Evolutionary conservation across 768 basidiomycete genomes (phyloP).

Genomic region (Lentinus brumalis): DNA sequence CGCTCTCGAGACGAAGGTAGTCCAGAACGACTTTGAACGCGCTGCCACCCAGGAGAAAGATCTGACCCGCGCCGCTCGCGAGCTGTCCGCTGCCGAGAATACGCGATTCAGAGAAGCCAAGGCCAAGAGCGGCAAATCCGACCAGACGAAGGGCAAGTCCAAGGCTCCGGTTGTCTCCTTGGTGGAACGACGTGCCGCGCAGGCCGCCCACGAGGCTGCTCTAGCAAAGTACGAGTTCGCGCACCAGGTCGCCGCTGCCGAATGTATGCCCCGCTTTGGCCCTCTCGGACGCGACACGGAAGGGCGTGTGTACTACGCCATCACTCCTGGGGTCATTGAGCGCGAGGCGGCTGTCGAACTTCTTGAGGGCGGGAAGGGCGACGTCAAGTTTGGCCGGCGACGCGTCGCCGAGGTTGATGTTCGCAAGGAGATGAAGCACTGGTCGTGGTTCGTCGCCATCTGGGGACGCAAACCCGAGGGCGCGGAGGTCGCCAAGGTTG

Average conservation of each 20-base stretch:
- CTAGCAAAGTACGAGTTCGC: constrained; percentile 56
- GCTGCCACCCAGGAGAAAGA: constrained; percentile 61
- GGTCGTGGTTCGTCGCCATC: constrained; percentile 80
- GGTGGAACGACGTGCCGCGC: constrained; percentile 20
- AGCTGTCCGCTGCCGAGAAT: constrained; percentile 56
- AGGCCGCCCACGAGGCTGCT: constrained; percentile 50
- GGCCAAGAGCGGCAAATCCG: constrained; percentile 23
- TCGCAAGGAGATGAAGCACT: constrained; percentile 54
- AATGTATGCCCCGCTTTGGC: constrained; percentile 54
- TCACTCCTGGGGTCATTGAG: constrained; percentile 62
- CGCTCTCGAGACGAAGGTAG: constrained; percentile 44
- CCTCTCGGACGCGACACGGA: constrained; percentile 70
- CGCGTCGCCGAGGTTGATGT: constrained; percentile 46
- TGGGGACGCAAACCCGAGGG: constrained; percentile 59
- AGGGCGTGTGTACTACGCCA: constrained; percentile 67
- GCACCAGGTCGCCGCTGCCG: constrained; percentile 47
- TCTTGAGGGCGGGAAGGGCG: constrained; percentile 34
- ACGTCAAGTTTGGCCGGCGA: constrained; percentile 44
- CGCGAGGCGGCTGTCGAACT: constrained; percentile 46
- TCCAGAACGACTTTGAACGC: constrained; percentile 64
- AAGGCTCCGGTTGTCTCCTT: constrained; percentile 5
- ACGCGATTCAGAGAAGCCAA: constrained; percentile 56
- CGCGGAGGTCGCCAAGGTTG: constrained; percentile 21
- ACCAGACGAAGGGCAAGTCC: constrained; percentile 41
- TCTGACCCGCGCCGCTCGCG: constrained; percentile 48